A percentile compares a stretch with the other conserved stretches of the same genome.
Evolutionary conservation across 139 green algal species (phyloP).

Genomic region (Asterochloris erici): DNA sequence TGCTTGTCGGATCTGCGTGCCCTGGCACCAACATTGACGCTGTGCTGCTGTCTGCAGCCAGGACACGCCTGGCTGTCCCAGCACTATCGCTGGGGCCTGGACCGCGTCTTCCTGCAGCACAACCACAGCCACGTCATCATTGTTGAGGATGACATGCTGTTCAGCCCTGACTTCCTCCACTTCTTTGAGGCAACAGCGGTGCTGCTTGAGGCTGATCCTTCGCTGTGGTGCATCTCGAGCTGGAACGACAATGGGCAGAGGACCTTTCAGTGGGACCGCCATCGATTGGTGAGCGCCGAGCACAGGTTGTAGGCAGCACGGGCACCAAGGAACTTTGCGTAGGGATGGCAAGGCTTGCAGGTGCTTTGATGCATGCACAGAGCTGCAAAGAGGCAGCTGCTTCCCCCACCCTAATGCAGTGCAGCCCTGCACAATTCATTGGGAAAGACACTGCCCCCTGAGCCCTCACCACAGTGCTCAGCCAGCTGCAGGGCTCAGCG

Average conservation of each 20-base stretch:
- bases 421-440: background rate
- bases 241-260: conserved; percentile 62
- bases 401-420: background rate
- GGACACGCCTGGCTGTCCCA: conserved; percentile 41
- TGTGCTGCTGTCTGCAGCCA: conserved; percentile 20
- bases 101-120: conserved; percentile 24
- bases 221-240: conserved; percentile 43
- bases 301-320: background rate
- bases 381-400: background rate
- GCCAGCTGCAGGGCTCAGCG: no score
- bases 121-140: conserved; percentile 40
- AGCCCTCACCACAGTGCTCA: no score
- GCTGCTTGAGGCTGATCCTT: conserved; percentile 43
- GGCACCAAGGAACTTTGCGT: background rate
- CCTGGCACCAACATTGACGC: no score
- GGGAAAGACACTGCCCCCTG: background rate
- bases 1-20: background rate
- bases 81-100: conserved; percentile 45
- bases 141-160: conserved; percentile 54
- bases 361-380: background rate
- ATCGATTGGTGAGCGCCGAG: conserved; percentile 18
- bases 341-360: background rate
- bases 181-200: conserved; percentile 31
- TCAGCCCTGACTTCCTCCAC: conserved; percentile 46
- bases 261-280: conserved; percentile 27